Percentiles rank a stretch among this genome's conserved stretches.
Evolutionary conservation across 495 filamentous ascomycete genomes (phyloP).

Genomic region (Xanthoparmelia taractica): DNA sequence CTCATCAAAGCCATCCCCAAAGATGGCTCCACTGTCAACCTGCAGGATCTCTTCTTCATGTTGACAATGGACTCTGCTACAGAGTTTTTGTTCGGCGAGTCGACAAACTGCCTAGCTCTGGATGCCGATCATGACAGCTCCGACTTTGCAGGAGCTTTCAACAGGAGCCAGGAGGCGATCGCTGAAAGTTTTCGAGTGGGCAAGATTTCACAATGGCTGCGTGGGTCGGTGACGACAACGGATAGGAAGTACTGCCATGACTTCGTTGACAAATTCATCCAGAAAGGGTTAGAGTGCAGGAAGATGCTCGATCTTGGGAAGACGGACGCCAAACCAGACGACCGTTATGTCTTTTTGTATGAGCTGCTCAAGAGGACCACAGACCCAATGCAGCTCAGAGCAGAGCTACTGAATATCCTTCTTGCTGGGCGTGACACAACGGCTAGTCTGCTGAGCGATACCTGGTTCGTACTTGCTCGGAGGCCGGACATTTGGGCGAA

Average conservation of each 20-base stretch:
- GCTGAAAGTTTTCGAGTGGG: constrained; percentile 28
- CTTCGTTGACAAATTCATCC: constrained; percentile 44
- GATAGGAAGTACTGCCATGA: constrained; percentile 36
- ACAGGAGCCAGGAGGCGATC: constrained; percentile 37
- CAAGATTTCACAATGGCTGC: constrained; percentile 37
- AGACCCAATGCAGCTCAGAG: constrained; percentile 50
- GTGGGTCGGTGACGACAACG: constrained; percentile 34
- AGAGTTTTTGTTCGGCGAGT: constrained; percentile 59
- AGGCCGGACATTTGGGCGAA: constrained; percentile 25
- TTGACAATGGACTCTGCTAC: constrained; percentile 61
- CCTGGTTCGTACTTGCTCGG: constrained; percentile 21
- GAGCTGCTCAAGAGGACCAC: constrained; percentile 53
- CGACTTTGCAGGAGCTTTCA: constrained; percentile 39
- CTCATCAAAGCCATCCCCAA: constrained; percentile 43
- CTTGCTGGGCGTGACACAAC: constrained; percentile 60
- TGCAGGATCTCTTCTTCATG: constrained; percentile 52
- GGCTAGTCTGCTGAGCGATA: constrained; percentile 20
- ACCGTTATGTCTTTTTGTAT: constrained; percentile 56
- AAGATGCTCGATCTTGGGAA: constrained; percentile 23
- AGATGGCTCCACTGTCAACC: constrained; percentile 48
- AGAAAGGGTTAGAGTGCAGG: constrained; percentile 36
- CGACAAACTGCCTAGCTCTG: constrained; percentile 37
- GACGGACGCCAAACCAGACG: constrained; percentile 7
- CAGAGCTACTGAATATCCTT: constrained; percentile 58
- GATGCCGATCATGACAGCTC: constrained; percentile 22